These are phyloP conservation scores for Antrodiella citrinella DNA, from an alignment of 768 basidiomycete species.

Conservation along the genomic window DNA sequence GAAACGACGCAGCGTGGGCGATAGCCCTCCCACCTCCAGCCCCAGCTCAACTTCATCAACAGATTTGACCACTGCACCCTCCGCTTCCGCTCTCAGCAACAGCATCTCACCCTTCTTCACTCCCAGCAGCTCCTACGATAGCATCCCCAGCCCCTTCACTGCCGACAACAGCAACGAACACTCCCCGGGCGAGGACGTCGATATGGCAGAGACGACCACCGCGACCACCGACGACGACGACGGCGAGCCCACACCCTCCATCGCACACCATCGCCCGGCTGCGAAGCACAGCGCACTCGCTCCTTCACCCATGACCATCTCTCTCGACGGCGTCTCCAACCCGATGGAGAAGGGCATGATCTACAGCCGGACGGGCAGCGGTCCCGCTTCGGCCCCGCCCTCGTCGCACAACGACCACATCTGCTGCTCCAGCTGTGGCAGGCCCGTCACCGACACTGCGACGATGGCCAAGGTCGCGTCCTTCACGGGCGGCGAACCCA, in stretches of 20 bases:
- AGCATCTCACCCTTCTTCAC: too few species aligned
- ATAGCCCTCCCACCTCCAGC: slow-evolving; percentile 19
- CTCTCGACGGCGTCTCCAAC: slow-evolving; percentile 39
- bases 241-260: slow-evolving; percentile 16
- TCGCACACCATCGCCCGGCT: slow-evolving; percentile 4
- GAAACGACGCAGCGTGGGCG: slow-evolving; percentile 33
- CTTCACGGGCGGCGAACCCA: slow-evolving; percentile 14
- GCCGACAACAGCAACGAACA: too few species aligned
- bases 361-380: slow-evolving; percentile 24
- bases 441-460: slow-evolving; percentile 36
- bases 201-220: too few species aligned
- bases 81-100: slow-evolving; percentile 10
- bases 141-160: slow-evolving; percentile 17
- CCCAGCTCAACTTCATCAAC: slow-evolving; percentile 13
- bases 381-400: slow-evolving; percentile 38
- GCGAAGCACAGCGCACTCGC: slow-evolving; percentile 14
- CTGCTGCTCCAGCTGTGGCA: slow-evolving; percentile 50
- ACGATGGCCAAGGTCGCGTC: slow-evolving; percentile 25
- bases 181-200: too few species aligned
- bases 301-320: slow-evolving; percentile 38
- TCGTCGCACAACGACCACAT: slow-evolving; percentile 32
- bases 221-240: slow-evolving; percentile 10
- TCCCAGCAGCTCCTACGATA: slow-evolving; percentile 1
- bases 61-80: slow-evolving; percentile 14
- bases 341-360: slow-evolving; percentile 16